Percentiles rank a stretch among this genome's conserved stretches.
Conservation (phyloP, 1,284 basidiomycete genomes). For the Exsudoporus floridanus region DNA sequence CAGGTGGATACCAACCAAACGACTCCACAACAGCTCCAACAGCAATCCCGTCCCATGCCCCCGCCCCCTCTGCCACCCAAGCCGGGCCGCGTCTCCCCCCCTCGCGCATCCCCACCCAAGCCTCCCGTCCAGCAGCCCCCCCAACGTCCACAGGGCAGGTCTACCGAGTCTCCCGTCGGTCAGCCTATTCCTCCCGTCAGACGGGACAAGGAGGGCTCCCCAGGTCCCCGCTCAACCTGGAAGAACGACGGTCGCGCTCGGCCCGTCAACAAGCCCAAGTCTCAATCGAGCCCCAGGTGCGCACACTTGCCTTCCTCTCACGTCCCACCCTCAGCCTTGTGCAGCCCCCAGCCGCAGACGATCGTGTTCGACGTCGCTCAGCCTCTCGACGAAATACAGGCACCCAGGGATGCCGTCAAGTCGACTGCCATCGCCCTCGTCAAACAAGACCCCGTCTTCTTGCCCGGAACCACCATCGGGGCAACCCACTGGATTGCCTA, state of each 20-base stretch:
- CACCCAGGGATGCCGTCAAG: slow-evolving; percentile 68
- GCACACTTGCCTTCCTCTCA: slow-evolving; percentile 11
- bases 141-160: slow-evolving; percentile 41
- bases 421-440: slow-evolving; percentile 82
- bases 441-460: slow-evolving; percentile 75
- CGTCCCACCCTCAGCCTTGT: slow-evolving; percentile 6
- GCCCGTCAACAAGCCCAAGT: slow-evolving; percentile 45
- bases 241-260: slow-evolving; percentile 44
- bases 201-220: slow-evolving; percentile 69
- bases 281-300: slow-evolving; percentile 56
- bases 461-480: slow-evolving; percentile 80
- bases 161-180: slow-evolving; percentile 44
- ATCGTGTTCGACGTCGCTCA: slow-evolving; percentile 76
- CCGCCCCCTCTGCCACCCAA: slow-evolving; percentile 53
- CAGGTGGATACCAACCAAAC: slow-evolving; percentile 45
- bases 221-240: slow-evolving; percentile 54
- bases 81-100: slow-evolving; percentile 52
- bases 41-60: slow-evolving; percentile 36
- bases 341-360: slow-evolving; percentile 56
- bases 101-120: slow-evolving; percentile 66
- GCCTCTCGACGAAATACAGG: slow-evolving; percentile 68
- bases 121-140: slow-evolving; percentile 42
- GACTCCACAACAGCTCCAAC: slow-evolving; percentile 35
- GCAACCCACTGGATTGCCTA: slow-evolving; percentile 87
- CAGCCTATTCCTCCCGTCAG: slow-evolving; percentile 43